A percentile compares a stretch with the other conserved stretches of the same genome.
phyloP scores from a whole-genome alignment of 306 rosid species.

The Cicer chorassanicum region DNA sequence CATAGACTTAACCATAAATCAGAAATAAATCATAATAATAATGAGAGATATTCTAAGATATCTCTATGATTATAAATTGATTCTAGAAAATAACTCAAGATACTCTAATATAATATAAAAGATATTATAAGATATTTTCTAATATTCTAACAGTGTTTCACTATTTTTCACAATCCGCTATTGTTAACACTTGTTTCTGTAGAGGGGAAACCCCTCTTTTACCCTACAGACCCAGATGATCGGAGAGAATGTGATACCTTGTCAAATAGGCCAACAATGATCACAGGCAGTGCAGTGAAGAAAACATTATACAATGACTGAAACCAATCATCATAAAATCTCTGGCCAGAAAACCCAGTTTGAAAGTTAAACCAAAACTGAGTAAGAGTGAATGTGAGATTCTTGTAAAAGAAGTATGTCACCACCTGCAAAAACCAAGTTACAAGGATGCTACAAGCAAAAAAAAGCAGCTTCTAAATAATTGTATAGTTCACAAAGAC shows the following conservation, averaged over 20 bases:
- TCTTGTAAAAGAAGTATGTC: conserved; percentile 92
- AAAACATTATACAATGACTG: conserved; percentile 91
- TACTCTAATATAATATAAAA: too few species aligned
- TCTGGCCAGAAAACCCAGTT: conserved; percentile 98
- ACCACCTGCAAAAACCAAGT: conserved; percentile 70
- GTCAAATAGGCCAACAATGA: conserved; percentile 91
- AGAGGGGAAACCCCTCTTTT: background rate
- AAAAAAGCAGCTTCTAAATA: conserved; percentile 7
- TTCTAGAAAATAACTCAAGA: too few species aligned
- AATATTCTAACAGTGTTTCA: too few species aligned
- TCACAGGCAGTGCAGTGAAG: conserved; percentile 92
- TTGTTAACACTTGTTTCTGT: background rate
- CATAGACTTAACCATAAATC: too few species aligned
- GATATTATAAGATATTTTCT: too few species aligned
- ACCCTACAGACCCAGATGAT: conserved; percentile 2
- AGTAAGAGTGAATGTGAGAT: conserved; percentile 92
- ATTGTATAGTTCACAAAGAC: conserved; percentile 25
- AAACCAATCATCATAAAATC: conserved; percentile 97
- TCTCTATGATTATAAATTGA: too few species aligned
- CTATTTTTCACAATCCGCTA: too few species aligned
- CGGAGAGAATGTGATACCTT: conserved; percentile 61
- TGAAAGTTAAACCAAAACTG: conserved; percentile 98
- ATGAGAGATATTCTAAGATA: too few species aligned
- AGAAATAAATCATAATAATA: too few species aligned
- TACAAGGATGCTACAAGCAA: conserved; percentile 34